Evolutionary conservation across 2,329 filamentous ascomycete species (phyloP).

Genomic region (Penicillium hesseltinei): DNA sequence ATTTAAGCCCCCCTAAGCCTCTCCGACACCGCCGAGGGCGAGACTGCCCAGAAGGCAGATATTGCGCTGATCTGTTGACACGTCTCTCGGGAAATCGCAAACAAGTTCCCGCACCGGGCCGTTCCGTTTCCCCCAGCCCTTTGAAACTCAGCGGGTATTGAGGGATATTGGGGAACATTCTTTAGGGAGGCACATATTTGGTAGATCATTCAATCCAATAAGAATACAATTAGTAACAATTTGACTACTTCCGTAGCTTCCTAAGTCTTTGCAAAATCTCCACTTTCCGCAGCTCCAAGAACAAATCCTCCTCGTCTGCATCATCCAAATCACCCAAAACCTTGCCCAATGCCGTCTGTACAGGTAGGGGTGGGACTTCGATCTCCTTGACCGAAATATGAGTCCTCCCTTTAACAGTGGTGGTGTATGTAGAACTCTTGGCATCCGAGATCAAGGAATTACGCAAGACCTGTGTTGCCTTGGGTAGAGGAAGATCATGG

Average conservation of each 20-base stretch:
- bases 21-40: no score
- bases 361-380: constrained; percentile 9
- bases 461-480: neutral
- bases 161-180: no score
- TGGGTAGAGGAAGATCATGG: neutral
- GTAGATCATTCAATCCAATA: neutral
- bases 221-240: constrained; percentile 12
- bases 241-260: constrained; percentile 27
- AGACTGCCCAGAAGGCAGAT: no score
- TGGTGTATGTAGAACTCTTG: constrained; percentile 3
- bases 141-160: no score
- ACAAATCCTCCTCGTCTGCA: constrained; percentile 37
- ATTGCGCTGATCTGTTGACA: no score
- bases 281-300: constrained; percentile 35
- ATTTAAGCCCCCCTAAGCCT: no score
- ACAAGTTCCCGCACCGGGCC: no score
- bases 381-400: constrained; percentile 18
- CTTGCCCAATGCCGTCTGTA: constrained; percentile 19
- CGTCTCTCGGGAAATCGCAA: no score
- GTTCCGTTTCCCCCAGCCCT: no score
- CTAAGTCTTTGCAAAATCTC: constrained; percentile 38
- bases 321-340: constrained; percentile 31
- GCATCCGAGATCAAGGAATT: constrained; percentile 10
- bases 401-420: constrained; percentile 6
- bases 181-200: no score